Conservation (phyloP, 192 early-diverging fungal genomes). For the Thamnidium elegans region DNA sequence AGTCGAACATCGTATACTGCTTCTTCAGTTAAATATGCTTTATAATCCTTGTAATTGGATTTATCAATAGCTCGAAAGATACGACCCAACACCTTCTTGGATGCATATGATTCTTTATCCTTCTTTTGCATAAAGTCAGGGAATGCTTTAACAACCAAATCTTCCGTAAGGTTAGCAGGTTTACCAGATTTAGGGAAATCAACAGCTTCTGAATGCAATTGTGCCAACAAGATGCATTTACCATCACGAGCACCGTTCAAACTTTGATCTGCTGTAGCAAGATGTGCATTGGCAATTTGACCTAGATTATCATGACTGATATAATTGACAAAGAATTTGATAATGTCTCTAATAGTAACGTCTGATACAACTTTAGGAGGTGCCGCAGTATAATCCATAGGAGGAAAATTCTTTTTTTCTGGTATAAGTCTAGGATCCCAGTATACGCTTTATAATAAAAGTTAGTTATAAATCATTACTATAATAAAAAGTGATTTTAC, state of each 20-base stretch:
- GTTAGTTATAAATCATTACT: neutral
- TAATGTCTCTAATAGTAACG: conserved; percentile 49
- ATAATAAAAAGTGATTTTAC: conserved; percentile 32
- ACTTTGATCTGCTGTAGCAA: conserved; percentile 57
- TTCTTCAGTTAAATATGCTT: conserved; percentile 26
- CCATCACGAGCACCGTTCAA: conserved; percentile 46
- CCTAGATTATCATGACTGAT: conserved; percentile 65
- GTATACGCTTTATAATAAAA: conserved; percentile 37
- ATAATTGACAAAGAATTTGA: conserved; percentile 67
- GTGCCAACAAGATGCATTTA: conserved; percentile 56
- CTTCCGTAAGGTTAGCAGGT: conserved; percentile 46
- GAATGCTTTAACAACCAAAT: conserved; percentile 41
- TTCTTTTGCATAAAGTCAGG: conserved; percentile 78
- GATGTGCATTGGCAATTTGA: conserved; percentile 64
- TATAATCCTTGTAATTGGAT: conserved; percentile 42
- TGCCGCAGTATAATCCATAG: conserved; percentile 55
- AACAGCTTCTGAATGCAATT: conserved; percentile 69
- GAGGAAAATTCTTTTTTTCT: conserved; percentile 26
- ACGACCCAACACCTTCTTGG: conserved; percentile 48
- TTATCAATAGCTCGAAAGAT: conserved; percentile 52
- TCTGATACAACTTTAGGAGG: conserved; percentile 26
- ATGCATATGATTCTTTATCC: conserved; percentile 48
- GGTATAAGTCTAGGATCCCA: conserved; percentile 56
- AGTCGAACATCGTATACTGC: conserved; percentile 39
- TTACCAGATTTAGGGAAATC: conserved; percentile 72